Conservation (phyloP, 139 green algal species). For the Chlamydomonas sphaeroides region DNA sequence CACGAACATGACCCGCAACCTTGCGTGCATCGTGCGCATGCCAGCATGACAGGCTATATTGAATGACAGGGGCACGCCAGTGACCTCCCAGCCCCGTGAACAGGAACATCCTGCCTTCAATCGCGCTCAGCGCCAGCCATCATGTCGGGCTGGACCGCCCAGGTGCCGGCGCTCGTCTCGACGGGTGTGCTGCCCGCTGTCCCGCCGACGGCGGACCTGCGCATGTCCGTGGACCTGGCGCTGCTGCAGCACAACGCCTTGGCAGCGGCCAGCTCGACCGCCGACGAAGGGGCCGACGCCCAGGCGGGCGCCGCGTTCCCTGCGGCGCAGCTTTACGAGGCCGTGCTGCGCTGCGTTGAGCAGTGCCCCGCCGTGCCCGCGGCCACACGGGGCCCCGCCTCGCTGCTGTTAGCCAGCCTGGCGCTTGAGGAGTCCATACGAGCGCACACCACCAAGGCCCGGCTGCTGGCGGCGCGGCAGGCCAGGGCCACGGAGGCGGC, state of each 20-base stretch:
- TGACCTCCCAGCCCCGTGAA: no score
- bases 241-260: background rate
- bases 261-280: no score
- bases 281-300: background rate
- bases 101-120: no score
- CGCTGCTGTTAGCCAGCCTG: background rate
- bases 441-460: background rate
- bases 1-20: no score
- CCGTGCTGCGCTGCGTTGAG: background rate
- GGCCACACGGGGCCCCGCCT: background rate
- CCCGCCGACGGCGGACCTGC: background rate
- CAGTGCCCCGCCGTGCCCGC: background rate
- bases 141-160: background rate
- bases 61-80: no score
- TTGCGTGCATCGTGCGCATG: no score
- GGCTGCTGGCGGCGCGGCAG: background rate
- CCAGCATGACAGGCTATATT: no score
- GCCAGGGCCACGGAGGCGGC: no score
- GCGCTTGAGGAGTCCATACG: slow-evolving; percentile 3
- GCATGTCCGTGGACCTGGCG: background rate
- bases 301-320: background rate
- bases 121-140: no score
- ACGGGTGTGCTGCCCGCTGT: background rate
- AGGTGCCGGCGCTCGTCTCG: background rate
- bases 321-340: background rate